Percentiles rank a stretch among this genome's conserved stretches.
phyloP scores from a whole-genome alignment of 139 green algal species.

The Picochlorum sp. region DNA sequence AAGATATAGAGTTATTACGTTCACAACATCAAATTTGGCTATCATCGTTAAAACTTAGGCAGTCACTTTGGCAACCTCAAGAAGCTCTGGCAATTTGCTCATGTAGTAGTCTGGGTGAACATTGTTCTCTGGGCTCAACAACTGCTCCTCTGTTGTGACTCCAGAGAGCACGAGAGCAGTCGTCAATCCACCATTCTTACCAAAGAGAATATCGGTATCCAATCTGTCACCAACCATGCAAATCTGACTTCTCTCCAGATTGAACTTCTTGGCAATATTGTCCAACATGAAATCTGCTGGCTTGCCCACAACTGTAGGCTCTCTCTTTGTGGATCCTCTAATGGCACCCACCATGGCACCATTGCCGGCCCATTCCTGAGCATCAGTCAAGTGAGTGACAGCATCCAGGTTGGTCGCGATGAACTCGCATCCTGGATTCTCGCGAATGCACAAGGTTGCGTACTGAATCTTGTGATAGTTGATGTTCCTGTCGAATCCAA shows the following conservation, averaged over 20 bases:
- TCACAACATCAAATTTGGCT: no score
- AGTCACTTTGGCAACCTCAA: conserved; percentile 16
- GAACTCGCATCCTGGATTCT: conserved; percentile 97
- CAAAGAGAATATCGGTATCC: conserved; percentile 98
- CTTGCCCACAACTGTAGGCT: conserved; percentile 94
- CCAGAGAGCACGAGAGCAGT: conserved; percentile 81
- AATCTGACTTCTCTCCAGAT: conserved; percentile 73
- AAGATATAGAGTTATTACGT: no score
- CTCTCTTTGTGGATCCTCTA: conserved; percentile 75
- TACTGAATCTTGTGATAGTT: conserved; percentile 99
- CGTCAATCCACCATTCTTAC: conserved; percentile 83
- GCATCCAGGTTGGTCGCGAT: conserved; percentile 98
- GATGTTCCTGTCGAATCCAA: conserved; percentile 96
- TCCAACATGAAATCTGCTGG: conserved; percentile 91
- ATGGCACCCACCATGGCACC: conserved; percentile 95
- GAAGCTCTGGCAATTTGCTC: conserved; percentile 52
- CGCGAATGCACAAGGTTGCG: conserved; percentile 93
- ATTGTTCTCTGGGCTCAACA: conserved; percentile 72
- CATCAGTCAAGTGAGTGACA: conserved; percentile 96
- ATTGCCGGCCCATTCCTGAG: conserved; percentile 93
- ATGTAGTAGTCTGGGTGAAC: conserved; percentile 85
- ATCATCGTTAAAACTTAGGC: no score
- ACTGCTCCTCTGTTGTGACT: conserved; percentile 79
- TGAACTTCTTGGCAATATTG: conserved; percentile 76
- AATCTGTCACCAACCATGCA: conserved; percentile 98